phyloP scores from a whole-genome alignment of 1,284 basidiomycete species.

The Cutaneotrichosporon sp. region DNA sequence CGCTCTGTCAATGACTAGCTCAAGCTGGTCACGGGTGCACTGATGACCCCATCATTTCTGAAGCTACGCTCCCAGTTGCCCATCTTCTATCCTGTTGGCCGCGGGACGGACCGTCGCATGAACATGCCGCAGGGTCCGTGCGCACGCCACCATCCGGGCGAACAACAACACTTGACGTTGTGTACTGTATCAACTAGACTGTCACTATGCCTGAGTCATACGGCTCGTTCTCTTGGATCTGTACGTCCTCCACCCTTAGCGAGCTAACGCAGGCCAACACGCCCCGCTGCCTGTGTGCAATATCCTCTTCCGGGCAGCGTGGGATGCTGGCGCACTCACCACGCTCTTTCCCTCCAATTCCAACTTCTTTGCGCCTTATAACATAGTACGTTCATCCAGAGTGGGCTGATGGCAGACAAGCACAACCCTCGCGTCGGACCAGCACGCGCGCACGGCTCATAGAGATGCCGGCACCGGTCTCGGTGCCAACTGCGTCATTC shows the following conservation, averaged over 20 bases:
- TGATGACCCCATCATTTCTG: too few relatives aligned
- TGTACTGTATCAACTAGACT: not conserved
- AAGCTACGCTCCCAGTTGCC: too few relatives aligned
- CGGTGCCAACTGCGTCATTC: constrained; percentile 44
- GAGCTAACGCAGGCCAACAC: constrained; percentile 36
- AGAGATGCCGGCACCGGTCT: constrained; percentile 41
- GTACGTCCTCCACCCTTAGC: constrained; percentile 25
- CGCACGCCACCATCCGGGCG: not conserved
- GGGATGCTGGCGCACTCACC: constrained; percentile 31
- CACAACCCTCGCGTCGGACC: constrained; percentile 31
- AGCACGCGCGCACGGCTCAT: constrained; percentile 34
- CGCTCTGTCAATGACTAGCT: too few relatives aligned
- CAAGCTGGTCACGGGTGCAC: too few relatives aligned
- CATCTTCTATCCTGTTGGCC: too few relatives aligned
- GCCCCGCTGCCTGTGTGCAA: constrained; percentile 54
- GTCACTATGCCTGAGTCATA: constrained; percentile 35
- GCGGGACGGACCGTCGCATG: too few relatives aligned
- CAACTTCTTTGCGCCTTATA: constrained; percentile 33
- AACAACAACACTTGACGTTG: not conserved
- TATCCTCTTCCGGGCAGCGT: constrained; percentile 53
- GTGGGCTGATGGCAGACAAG: constrained; percentile 19
- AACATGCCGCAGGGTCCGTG: not conserved
- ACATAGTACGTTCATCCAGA: constrained; percentile 33
- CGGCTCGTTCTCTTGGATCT: constrained; percentile 50
- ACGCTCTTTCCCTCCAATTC: constrained; percentile 41